Percentiles rank a stretch among this genome's conserved stretches.
These are phyloP conservation scores for Lodderomyces metapsilosis DNA, from an alignment of 1,139 yeast species.

Conservation along the genomic window DNA sequence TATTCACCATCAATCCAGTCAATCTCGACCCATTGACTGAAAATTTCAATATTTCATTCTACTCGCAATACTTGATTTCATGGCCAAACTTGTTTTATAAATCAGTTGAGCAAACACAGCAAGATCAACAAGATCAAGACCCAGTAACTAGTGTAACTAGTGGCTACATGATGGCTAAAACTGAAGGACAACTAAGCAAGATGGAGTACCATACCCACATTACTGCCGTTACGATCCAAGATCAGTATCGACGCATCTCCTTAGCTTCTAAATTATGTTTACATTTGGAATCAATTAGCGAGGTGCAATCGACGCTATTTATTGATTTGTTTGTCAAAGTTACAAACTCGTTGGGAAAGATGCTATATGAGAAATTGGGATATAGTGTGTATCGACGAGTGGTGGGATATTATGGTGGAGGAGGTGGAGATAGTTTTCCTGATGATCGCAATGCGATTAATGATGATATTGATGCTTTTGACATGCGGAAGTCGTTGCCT, in stretches of 20 bases:
- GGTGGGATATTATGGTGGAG: conserved; percentile 77
- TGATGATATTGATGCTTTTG: conserved; percentile 85
- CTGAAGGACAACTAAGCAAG: conserved; percentile 68
- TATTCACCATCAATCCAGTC: conserved; percentile 68
- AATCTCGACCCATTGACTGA: conserved; percentile 90
- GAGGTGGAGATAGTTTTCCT: conserved; percentile 45
- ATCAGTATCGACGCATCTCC: conserved; percentile 80
- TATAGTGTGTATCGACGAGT: conserved; percentile 84
- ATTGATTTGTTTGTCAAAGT: conserved; percentile 90
- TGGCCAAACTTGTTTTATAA: conserved; percentile 94
- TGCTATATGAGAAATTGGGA: conserved; percentile 80
- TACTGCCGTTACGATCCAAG: conserved; percentile 90
- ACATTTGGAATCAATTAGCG: conserved; percentile 68
- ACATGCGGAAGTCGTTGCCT: conserved; percentile 69
- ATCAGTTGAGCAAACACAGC: conserved; percentile 48
- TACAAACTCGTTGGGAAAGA: conserved; percentile 75
- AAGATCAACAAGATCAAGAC: too few relatives aligned
- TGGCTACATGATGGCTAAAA: conserved; percentile 94
- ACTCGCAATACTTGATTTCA: conserved; percentile 72
- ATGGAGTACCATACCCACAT: conserved; percentile 96
- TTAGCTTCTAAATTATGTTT: conserved; percentile 76
- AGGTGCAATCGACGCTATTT: conserved; percentile 66
- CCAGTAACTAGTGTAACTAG: conserved; percentile 41
- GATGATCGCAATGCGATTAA: conserved; percentile 44
- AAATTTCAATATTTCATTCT: conserved; percentile 81